Evolutionary conservation across 2,329 filamentous ascomycete genomes (phyloP), one percentile per base, ranked within the genome.

Genomic region (Claviceps cyperi): DNA sequence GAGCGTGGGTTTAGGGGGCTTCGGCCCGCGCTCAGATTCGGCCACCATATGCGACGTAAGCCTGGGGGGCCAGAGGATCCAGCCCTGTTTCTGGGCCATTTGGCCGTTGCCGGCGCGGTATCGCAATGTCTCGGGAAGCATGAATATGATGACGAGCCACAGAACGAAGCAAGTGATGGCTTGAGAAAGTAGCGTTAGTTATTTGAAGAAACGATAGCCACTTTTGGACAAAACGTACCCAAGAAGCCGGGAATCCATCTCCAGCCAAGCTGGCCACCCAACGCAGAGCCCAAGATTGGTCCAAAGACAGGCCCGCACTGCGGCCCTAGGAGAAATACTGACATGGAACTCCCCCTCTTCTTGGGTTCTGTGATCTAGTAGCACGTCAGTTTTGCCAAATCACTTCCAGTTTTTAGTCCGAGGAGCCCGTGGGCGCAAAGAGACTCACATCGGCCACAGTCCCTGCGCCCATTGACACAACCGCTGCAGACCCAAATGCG

Each of bases 101-200:
- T 57, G 54, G 15, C 69, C 69, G 49, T 71, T 70, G 4, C 71
- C 71, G 2, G 72, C 71, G 2, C 68, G 57, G 5, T 64, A 62
- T 24, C 70, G 65, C 8, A 73, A 59, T 2, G 71, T 74, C 53
- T 74, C 71, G 0, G 71, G 71, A 6, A 73, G 66, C 50, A 62
- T 64, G 48, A 72, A 54, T 19, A 62, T 28, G 45, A 62, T 56
- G 32, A 56, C 11, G 9, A 59, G 37, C 54, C 52, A 61, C 19
- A 69, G 59, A 3, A 60, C 22, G 56, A 64, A 52, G 53, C 62
- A 58, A 13, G 53, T 51, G 14, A 64, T 60, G 9, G 59, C 64
- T 62, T 39, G 2, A 43, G 11, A 13, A 19, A n/a, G 5, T 11
- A 11, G 4, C 28, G 15, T 47, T 19, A 47, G 46, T 17, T 11